Evolutionary conservation across 2,329 filamentous ascomycete species (phyloP), one percentile per base, ranked within the genome.

Genomic region (Ophiognomonia clavigignenti-juglandacearum): DNA sequence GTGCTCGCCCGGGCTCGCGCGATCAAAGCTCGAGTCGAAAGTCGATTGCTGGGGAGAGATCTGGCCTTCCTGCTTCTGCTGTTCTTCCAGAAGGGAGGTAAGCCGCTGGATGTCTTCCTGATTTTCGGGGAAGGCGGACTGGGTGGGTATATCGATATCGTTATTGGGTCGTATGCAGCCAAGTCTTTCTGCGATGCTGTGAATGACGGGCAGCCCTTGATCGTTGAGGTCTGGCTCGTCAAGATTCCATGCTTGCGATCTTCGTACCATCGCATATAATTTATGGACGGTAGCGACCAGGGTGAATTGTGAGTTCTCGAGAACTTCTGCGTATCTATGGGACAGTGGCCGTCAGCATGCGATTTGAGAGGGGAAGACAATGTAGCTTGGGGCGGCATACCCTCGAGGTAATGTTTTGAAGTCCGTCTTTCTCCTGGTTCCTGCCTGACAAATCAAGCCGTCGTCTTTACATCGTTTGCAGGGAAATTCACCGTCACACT

Each of bases 381-480:
- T n/a, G n/a, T n/a, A n/a, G n/a, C n/a, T n/a, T n/a, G n/a, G n/a
- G n/a, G n/a, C n/a, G 14, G 60, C 74, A 49, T 71, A 82, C 73
- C 80, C 80, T 68, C 75, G 67, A 10, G 80, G 80, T 39, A 83
- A 61, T 63, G 83, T 79, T 67, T 84, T 84, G 61, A 80, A 83
- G 57, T 83, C 80, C n/a, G 78, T 79, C 75, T 83, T 83, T 59
- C 83, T 83, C 52, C 80, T 69, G 13, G 78, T 75, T 7, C 80
- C 80, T 14, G 79, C 78, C 7, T 77, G 82, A 64, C 80, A 83
- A 18, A 83, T 77, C 7, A 82, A 67, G 14, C 78, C 78, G 52
- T 84, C 80, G 55, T 83, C 79, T 63, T 81, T 83, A 62, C 80
- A 84, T 57, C 80, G 69, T 64, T 83, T 83, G 62, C 80, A 84